These are phyloP conservation scores for Cyclaneusma minus DNA, from an alignment of 2,329 filamentous ascomycete species.

Conservation along the genomic window DNA sequence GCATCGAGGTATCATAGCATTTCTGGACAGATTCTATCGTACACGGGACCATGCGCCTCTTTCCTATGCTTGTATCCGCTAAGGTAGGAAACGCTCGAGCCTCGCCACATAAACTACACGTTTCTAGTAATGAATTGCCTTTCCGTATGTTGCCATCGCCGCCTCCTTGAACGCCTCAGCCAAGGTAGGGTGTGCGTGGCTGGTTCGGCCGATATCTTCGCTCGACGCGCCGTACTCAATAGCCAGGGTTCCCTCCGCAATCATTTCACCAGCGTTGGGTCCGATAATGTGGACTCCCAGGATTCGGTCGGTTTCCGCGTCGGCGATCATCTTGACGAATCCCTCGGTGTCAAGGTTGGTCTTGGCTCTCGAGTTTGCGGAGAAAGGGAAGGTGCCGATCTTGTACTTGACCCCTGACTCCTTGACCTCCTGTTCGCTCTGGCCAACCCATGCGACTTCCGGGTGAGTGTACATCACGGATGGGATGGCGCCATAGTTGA, in stretches of 20 bases:
- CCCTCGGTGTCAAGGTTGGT: slow-evolving; percentile 95
- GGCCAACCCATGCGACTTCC: slow-evolving; percentile 96
- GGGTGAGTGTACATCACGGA: slow-evolving; percentile 99
- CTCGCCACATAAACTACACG: too few relatives aligned
- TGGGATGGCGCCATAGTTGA: slow-evolving; percentile 96
- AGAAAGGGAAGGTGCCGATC: slow-evolving; percentile 89
- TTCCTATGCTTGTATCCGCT: slow-evolving; percentile 1
- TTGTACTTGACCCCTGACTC: slow-evolving; percentile 80
- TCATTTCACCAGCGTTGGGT: slow-evolving; percentile 96
- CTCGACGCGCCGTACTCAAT: slow-evolving; percentile 92
- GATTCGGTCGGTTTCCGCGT: slow-evolving; percentile 91
- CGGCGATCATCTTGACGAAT: slow-evolving; percentile 91
- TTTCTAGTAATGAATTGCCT: slow-evolving; percentile 84
- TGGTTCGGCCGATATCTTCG: slow-evolving; percentile 88
- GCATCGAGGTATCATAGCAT: slow-evolving; percentile 6
- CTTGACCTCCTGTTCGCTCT: slow-evolving; percentile 95
- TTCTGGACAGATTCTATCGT: slow-evolving; percentile 15
- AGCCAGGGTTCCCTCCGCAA: slow-evolving; percentile 88
- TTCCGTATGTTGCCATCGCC: slow-evolving; percentile 90
- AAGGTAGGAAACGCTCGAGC: too few relatives aligned
- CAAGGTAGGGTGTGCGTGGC: slow-evolving; percentile 91
- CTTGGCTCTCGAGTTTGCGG: slow-evolving; percentile 96
- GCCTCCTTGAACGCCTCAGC: slow-evolving; percentile 99
- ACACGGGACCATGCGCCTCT: slow-evolving; percentile 10
- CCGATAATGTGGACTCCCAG: slow-evolving; percentile 95